Percentiles rank a stretch among this genome's conserved stretches.
Evolutionary conservation across 164 flowering plant genomes (phyloP).

Genomic region (Sextonia rubra): DNA sequence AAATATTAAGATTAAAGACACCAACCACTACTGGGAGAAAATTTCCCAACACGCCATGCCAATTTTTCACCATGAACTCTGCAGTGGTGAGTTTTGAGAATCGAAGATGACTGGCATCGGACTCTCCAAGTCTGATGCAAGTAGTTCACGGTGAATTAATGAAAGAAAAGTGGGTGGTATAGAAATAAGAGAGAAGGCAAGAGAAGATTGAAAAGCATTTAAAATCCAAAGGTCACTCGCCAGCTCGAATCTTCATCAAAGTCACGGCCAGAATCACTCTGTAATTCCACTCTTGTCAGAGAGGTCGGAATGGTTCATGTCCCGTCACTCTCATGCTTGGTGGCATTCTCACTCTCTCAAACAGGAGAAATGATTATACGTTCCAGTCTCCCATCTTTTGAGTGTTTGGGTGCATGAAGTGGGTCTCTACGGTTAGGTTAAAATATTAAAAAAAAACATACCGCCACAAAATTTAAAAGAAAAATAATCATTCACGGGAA

Average conservation of each 20-base stretch:
- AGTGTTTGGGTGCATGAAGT: too few species aligned
- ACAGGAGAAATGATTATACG: too few species aligned
- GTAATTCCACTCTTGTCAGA: background rate
- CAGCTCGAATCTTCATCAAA: background rate
- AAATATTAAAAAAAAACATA: too few species aligned
- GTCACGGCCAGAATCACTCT: background rate
- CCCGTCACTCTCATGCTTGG: background rate
- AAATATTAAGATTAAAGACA: too few species aligned
- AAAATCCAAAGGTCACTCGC: background rate
- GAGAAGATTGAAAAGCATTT: background rate
- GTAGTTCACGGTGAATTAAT: too few species aligned
- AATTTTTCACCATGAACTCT: background rate
- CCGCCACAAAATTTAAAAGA: too few species aligned
- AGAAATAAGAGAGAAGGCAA: background rate
- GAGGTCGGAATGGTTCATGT: background rate
- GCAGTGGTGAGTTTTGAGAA: background rate
- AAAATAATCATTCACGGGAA: too few species aligned
- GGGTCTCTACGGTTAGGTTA: too few species aligned
- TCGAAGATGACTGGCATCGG: background rate
- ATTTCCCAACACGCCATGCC: too few species aligned
- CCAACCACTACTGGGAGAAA: too few species aligned
- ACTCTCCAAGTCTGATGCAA: background rate
- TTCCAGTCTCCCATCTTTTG: too few species aligned
- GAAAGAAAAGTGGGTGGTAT: background rate
- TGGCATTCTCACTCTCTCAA: background rate